Evolutionary conservation across 768 basidiomycete genomes (phyloP).

Genomic region (Nidularia pulvinata): DNA sequence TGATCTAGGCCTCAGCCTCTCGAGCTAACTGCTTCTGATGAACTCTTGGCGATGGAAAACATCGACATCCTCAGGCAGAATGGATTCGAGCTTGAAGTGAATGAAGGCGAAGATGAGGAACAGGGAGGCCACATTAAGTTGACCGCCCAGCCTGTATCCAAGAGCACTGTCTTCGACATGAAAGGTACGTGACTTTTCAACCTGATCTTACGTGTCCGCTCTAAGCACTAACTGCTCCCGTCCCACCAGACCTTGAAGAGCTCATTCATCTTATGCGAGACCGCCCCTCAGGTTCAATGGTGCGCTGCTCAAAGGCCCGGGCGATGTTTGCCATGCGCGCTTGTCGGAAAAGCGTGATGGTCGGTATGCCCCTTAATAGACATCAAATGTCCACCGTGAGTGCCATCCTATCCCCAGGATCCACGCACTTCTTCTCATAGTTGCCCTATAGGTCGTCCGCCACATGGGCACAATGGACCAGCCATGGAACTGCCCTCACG

Average conservation of each 20-base stretch:
- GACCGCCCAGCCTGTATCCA: slow-evolving; percentile 87
- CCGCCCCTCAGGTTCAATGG: slow-evolving; percentile 75
- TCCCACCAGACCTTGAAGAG: slow-evolving; percentile 81
- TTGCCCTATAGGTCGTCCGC: slow-evolving; percentile 54
- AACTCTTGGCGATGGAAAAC: slow-evolving; percentile 86
- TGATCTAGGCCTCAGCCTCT: slow-evolving; percentile 67
- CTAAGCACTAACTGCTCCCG: neutral
- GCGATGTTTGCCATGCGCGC: slow-evolving; percentile 98
- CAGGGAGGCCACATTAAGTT: slow-evolving; percentile 50
- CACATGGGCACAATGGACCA: slow-evolving; percentile 88
- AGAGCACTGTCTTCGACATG: slow-evolving; percentile 86
- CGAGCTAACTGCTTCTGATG: slow-evolving; percentile 88
- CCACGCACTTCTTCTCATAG: neutral
- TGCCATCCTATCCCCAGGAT: slow-evolving; percentile 3
- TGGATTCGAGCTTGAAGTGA: slow-evolving; percentile 82
- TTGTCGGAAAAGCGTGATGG: slow-evolving; percentile 96
- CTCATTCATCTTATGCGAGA: slow-evolving; percentile 86
- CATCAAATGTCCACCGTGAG: slow-evolving; percentile 78
- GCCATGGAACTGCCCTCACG: slow-evolving; percentile 91
- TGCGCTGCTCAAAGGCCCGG: slow-evolving; percentile 90
- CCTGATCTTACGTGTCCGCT: neutral
- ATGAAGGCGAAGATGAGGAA: slow-evolving; percentile 47
- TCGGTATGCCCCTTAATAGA: slow-evolving; percentile 80
- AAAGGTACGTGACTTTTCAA: slow-evolving; percentile 52
- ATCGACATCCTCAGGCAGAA: slow-evolving; percentile 81